Base-by-base conservation (phyloP, 2,329 filamentous ascomycete genomes). In the Fusarium ramigenum region DNA sequence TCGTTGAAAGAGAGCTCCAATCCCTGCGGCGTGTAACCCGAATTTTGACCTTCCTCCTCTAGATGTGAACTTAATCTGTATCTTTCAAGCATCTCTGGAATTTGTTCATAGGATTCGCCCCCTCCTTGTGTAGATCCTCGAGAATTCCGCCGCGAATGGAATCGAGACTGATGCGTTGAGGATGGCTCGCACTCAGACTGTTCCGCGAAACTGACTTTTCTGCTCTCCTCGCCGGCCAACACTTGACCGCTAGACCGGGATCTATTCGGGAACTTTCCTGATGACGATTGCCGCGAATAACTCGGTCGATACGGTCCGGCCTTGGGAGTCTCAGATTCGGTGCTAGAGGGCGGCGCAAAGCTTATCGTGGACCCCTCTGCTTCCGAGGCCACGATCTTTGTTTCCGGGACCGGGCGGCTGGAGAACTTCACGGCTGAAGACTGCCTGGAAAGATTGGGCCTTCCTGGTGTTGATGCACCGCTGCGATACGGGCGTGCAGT, bases 1-100 rank as follows among this genome's bases (percentile, higher is more conserved):
- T 97, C 93, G 76, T 97, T 97, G 85, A 97, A 97, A 5, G 91
- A 94, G 5, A 97, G 84, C 1, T 93, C 88, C 7, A 94, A 82
- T 6, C 89, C 87, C 59, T 91, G 90, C 28, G 89, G 88, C 7
- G 89, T 87, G 77, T 88, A 89, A 21, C 83, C 81, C 7, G 85
- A 87, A 9, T 74, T 78, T 19, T 78, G 75, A 19, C 77, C 75
- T 9, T 70, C 77, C 37, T 79, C 78, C n/a, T 79, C 78, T 9
- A 63, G 76, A 63, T 19, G 65, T 3, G 54, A 54, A 50, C 73
- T 75, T 25, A 64, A 60, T 52, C 60, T 81, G 68, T 86, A 84
- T 8, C 83, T 83, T 18, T 83, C 82, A 2, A 85, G 73, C 30
- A 88, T 77, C 44, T 84, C 84, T 1, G 85, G 82, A 37, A 89